These are phyloP conservation scores for Lachnellula arida DNA, from an alignment of 2,329 filamentous ascomycete species.

Conservation along the genomic window DNA sequence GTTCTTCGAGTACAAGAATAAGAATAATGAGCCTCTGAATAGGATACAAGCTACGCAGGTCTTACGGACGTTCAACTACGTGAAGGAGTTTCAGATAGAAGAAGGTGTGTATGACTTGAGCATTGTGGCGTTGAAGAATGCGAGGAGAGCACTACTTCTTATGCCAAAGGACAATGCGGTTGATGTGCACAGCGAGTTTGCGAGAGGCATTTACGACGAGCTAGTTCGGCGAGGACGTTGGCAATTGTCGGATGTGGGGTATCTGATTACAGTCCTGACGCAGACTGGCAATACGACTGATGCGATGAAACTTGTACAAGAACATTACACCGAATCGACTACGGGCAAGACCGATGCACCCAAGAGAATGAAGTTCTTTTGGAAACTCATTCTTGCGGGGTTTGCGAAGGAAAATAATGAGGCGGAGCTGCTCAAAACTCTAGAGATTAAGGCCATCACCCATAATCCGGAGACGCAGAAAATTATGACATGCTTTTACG, in stretches of 20 bases:
- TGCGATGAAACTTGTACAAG: slow-evolving; percentile 20
- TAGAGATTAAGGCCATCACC: slow-evolving; percentile 44
- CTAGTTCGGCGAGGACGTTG: slow-evolving; percentile 3
- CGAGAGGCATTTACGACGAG: slow-evolving; percentile 22
- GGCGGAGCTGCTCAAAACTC: slow-evolving; percentile 51
- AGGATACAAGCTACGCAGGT: slow-evolving; percentile 62
- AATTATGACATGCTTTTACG: slow-evolving; percentile 59
- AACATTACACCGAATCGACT: slow-evolving; percentile 17
- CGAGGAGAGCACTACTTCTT: slow-evolving; percentile 12
- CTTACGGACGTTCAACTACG: slow-evolving; percentile 55
- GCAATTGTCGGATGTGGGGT: not conserved
- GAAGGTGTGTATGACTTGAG: slow-evolving; percentile 15
- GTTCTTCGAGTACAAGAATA: slow-evolving; percentile 56
- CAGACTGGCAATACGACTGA: slow-evolving; percentile 22
- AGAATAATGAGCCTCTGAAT: slow-evolving; percentile 49
- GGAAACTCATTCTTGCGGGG: slow-evolving; percentile 53
- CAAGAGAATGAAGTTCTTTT: slow-evolving; percentile 32
- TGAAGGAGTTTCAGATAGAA: slow-evolving; percentile 37
- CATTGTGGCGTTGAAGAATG: slow-evolving; percentile 8
- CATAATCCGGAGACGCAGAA: slow-evolving; percentile 45
- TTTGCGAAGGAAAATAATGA: slow-evolving; percentile 57
- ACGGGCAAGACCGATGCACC: slow-evolving; percentile 44
- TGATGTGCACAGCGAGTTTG: slow-evolving; percentile 19
- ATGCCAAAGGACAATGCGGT: slow-evolving; percentile 22
- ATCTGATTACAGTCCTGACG: slow-evolving; percentile 17